A percentile compares a stretch with the other conserved stretches of the same genome.
phyloP scores from a whole-genome alignment of 805 yeast species.

The Yamadazyma insecticola region DNA sequence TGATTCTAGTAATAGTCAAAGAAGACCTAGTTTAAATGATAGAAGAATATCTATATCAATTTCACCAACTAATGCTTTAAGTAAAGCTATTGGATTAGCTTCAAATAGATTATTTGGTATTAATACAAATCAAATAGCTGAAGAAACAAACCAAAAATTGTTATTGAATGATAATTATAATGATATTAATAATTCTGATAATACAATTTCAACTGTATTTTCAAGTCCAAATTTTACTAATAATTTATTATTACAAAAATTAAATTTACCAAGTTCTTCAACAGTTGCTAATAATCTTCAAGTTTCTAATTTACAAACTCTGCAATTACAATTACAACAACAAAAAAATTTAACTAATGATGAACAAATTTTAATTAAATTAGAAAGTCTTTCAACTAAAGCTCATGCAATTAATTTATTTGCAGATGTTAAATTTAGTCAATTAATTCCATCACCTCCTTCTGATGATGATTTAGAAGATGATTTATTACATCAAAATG shows the following conservation, averaged over 20 bases:
- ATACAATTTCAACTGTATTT: slow-evolving; percentile 16
- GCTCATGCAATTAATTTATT: slow-evolving; percentile 84
- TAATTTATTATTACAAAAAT: slow-evolving; percentile 29
- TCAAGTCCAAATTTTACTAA: slow-evolving; percentile 31
- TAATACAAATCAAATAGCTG: slow-evolving; percentile 1
- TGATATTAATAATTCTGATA: slow-evolving; percentile 1
- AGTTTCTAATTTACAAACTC: slow-evolving; percentile 14
- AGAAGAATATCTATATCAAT: slow-evolving; percentile 65
- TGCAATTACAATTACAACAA: slow-evolving; percentile 18
- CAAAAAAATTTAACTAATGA: slow-evolving; percentile 19
- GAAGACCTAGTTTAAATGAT: slow-evolving; percentile 61
- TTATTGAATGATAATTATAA: slow-evolving; percentile 2
- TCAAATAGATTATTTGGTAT: slow-evolving; percentile 79
- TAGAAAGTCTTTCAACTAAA: slow-evolving; percentile 81
- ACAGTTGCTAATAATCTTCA: slow-evolving; percentile 11
- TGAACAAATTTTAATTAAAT: slow-evolving; percentile 35
- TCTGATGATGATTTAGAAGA: slow-evolving; percentile 36
- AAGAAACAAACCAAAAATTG: slow-evolving; percentile 1
- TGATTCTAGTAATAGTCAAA: slow-evolving; percentile 33
- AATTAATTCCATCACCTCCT: slow-evolving; percentile 73
- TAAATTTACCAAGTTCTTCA: slow-evolving; percentile 25
- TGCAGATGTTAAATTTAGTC: slow-evolving; percentile 88
- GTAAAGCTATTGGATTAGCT: slow-evolving; percentile 83
- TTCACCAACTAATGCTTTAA: slow-evolving; percentile 82
- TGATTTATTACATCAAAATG: slow-evolving; percentile 32